These are phyloP conservation scores for Candida ulmi DNA, from an alignment of 805 yeast genomes.

Conservation along the genomic window DNA sequence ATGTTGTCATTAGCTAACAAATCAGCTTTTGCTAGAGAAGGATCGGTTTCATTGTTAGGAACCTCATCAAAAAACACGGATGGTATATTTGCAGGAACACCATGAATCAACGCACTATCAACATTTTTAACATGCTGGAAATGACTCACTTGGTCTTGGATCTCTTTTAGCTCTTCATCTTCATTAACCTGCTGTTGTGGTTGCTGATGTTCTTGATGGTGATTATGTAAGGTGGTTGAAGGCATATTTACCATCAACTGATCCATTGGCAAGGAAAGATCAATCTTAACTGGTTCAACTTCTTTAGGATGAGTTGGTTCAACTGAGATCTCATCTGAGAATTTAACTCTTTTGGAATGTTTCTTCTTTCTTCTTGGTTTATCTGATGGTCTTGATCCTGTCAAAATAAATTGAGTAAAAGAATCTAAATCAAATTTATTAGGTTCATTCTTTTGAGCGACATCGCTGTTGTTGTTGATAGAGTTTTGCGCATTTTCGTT, in stretches of 20 bases:
- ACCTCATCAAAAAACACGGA: conserved; percentile 27
- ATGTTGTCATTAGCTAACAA: conserved; percentile 25
- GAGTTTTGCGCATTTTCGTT: background rate
- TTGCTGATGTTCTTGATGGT: too few relatives aligned
- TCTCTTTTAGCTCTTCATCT: conserved; percentile 63
- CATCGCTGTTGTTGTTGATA: too few relatives aligned
- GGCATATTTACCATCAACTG: conserved; percentile 53
- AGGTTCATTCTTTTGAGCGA: conserved; percentile 7
- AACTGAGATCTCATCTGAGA: conserved; percentile 52
- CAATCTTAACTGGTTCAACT: conserved; percentile 33
- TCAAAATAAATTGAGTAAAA: conserved; percentile 75
- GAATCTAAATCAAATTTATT: conserved; percentile 71
- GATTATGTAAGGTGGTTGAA: conserved; percentile 29
- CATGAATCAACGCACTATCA: conserved; percentile 70
- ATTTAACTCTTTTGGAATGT: conserved; percentile 58
- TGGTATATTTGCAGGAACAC: conserved; percentile 56
- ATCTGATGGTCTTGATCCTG: conserved; percentile 67
- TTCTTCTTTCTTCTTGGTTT: conserved; percentile 30
- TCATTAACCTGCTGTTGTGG: conserved; percentile 69
- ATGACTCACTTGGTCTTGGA: conserved; percentile 68
- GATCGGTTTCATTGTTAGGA: conserved; percentile 9
- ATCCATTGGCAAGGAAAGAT: conserved; percentile 71
- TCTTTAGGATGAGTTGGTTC: conserved; percentile 11
- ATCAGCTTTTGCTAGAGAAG: conserved; percentile 23
- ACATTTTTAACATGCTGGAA: conserved; percentile 70